Percentiles rank a stretch among this genome's conserved stretches.
Evolutionary conservation across 2,329 filamentous ascomycete genomes (phyloP).

Genomic region (Elsinoe necatrix): DNA sequence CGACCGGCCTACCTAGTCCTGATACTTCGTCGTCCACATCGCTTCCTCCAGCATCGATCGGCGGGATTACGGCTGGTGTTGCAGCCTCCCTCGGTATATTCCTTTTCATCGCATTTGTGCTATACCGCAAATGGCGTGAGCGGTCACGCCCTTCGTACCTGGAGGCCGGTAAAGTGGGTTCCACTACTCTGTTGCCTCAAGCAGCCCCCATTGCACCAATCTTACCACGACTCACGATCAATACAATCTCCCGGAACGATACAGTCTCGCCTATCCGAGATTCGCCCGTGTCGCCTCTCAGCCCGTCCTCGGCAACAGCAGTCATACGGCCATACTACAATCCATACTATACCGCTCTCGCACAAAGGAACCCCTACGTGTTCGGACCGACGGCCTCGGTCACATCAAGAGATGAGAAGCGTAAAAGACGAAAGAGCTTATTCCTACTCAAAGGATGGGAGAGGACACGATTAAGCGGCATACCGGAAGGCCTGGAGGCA

Average conservation of each 20-base stretch:
- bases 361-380: neutral
- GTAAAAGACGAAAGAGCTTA: neutral
- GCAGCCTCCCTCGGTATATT: neutral
- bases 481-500: neutral
- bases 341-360: constrained; percentile 3
- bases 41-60: constrained; percentile 4
- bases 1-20: neutral
- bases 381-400: neutral
- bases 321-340: neutral
- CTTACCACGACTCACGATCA: neutral
- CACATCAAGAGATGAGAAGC: neutral
- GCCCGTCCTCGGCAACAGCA: neutral
- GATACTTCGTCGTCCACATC: neutral
- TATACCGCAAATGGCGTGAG: neutral
- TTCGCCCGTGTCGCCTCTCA: neutral
- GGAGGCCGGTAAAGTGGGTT: neutral
- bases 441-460: constrained; percentile 2
- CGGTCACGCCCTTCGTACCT: neutral
- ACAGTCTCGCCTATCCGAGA: neutral
- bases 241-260: neutral
- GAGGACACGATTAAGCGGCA: constrained; percentile 7
- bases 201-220: neutral
- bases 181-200: neutral
- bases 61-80: constrained; percentile 6
- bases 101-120: neutral